Evolutionary conservation across 257 asterid species (phyloP), one percentile per base, ranked within the genome.

Genomic region (Ehretia macrophylla): DNA sequence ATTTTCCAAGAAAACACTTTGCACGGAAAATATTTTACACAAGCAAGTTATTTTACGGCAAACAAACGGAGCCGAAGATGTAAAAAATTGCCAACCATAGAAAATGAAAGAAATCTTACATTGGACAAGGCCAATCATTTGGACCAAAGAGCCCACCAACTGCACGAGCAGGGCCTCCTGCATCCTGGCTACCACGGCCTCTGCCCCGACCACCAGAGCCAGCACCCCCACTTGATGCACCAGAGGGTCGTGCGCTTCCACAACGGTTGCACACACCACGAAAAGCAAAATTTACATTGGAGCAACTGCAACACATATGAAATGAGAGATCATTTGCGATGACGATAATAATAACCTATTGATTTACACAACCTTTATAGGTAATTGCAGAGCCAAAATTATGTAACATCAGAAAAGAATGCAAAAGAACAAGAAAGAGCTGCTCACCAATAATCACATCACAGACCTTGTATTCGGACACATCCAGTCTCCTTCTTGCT

Each of bases 391-490:
- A 20, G 22, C 11, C 17, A 17, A 14, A 32, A 13, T 55, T 54
- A 21, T 52, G 40, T 47, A 21, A 59, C 14, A 51, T 23, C 20
- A 38, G n/a, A 11, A 47, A 54, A 66, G 32, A 20, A 58, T 17
- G 32, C 39, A 46, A 66, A 73, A 74, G 80, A 78, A 83, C 80
- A 85, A 66, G 96, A 83, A 84, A 62, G 83, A 86, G 95, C 87
- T 54, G 91, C 96, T 89, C 96, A 93, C 99, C 99, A 79, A 93
- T 89, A 56, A 74, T 87, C 89, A 73, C 87, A 86, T 83, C 93
- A 93, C 99, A 89, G 96, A 93, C 99, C 99, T 93, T 93, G 99
- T 85, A 89, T 93, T 93, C 35, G 94, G 74, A 75, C 97, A 93
- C 77, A 63, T 42, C 99, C 97, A 93, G 74, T 93, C 99, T 57